Conservation (phyloP, 1,139 yeast species). For the Zygosaccharomyces sapae region DNA sequence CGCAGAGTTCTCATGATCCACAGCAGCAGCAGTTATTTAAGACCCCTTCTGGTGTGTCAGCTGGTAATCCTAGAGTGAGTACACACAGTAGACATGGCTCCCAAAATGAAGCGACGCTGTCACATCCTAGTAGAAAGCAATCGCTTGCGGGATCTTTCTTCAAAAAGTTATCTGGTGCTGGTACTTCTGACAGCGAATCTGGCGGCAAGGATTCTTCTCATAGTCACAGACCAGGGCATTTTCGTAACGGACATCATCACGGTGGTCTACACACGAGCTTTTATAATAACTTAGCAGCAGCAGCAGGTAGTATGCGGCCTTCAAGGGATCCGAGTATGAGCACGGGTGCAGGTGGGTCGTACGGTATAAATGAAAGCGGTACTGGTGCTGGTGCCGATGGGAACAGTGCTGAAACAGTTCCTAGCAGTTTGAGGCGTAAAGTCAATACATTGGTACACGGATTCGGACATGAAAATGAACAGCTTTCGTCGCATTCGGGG, state of each 20-base stretch:
- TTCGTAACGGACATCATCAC: conserved; percentile 2
- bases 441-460: conserved; percentile 25
- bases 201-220: background rate
- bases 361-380: conserved; percentile 6
- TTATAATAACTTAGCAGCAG: background rate
- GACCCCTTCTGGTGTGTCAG: background rate
- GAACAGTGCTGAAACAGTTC: conserved; percentile 11
- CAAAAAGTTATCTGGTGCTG: conserved; percentile 23
- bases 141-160: conserved; percentile 29
- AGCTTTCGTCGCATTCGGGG: conserved; percentile 1
- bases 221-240: background rate
- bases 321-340: conserved; percentile 4
- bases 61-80: background rate
- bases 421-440: conserved; percentile 20
- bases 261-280: conserved; percentile 4
- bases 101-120: conserved; percentile 1
- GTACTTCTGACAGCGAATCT: background rate
- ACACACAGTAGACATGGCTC: conserved; percentile 1
- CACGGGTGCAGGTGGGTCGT: conserved; percentile 4
- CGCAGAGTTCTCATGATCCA: background rate
- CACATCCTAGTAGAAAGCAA: conserved; percentile 22
- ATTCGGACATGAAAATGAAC: conserved; percentile 14
- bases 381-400: conserved; percentile 3
- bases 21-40: background rate
- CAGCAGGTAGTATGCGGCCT: background rate